Base-by-base conservation (phyloP, 805 yeast genomes). In the Brettanomyces sp. region DNA sequence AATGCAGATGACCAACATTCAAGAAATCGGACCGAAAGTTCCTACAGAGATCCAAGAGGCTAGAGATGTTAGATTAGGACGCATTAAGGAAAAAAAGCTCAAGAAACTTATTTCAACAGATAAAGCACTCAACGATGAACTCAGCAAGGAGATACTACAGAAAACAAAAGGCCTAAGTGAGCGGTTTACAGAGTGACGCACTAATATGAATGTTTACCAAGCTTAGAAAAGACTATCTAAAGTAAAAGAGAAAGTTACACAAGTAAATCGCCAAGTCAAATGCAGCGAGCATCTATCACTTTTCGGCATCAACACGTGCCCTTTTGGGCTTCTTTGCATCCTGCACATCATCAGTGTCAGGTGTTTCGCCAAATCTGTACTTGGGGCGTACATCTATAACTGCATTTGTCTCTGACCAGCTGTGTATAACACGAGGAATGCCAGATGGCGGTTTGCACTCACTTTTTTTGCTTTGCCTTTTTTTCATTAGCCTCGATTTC, bases 401-500 rank as follows among this genome's bases (percentile, higher is more conserved):
- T 35, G 52, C 48, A 23, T 51, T 44, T 3, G 59, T 56, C 9
- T 55, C 52, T 1, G 60, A 54, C 62, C 62, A 58, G 44, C 53
- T 45, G 21, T 24, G 21, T 2, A 28, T 22, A 23, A 42, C 34
- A 3, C 21, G 11, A 8, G 28, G 13, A n/a, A 34, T 13, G 8
- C 24, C 13, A 4, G 41, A 23, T 11, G 56, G 51, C 39, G 23
- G 11, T 25, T 30, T 33, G 21, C 32, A 30, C 22, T 35, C 37
- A 60, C 47, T 45, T 42, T 42, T 32, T 14, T 36, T 44, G 53
- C 53, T 59, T 75, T 76, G 50, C 71, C 73, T n/a, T 30, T 30
- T 24, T 32, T 13, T 35, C 76, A 14, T 63, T 69, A 60, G 76
- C 85, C 60, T 87, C 96, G 14, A 86, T 48, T 56, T 85, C 79